Conservation (phyloP, 495 filamentous ascomycete genomes). For the Niebla homalea region DNA sequence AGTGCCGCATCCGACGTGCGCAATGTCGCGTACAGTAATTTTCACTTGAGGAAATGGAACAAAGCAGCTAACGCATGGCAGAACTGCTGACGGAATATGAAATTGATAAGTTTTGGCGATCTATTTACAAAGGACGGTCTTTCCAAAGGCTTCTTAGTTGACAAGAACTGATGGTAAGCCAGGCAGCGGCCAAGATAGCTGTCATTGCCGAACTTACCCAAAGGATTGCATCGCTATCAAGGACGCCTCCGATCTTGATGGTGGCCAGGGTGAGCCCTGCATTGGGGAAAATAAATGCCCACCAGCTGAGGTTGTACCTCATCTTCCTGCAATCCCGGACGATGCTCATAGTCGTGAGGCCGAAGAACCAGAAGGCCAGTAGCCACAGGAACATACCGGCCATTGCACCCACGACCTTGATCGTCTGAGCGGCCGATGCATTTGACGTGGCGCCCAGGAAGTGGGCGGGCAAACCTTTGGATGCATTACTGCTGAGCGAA, state of each 20-base stretch:
- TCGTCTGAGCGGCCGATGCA: slow-evolving; percentile 21
- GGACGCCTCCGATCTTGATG: slow-evolving; percentile 30
- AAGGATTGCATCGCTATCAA: slow-evolving; percentile 27
- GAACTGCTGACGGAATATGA: no score
- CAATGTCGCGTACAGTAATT: no score
- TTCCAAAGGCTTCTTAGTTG: no score
- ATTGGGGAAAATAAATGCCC: slow-evolving; percentile 39
- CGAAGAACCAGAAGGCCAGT: slow-evolving; percentile 61
- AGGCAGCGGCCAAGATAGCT: no score
- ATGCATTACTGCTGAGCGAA: slow-evolving; percentile 40
- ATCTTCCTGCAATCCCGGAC: slow-evolving; percentile 37
- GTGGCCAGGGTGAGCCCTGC: slow-evolving; percentile 34
- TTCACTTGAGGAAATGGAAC: no score
- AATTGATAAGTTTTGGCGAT: no score
- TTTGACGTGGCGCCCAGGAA: slow-evolving; percentile 21
- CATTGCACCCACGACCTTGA: slow-evolving; percentile 37
- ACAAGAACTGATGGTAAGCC: no score
- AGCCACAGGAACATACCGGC: slow-evolving; percentile 54
- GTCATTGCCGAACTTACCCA: slow-evolving; percentile 2
- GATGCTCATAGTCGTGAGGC: slow-evolving; percentile 40
- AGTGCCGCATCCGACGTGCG: no score
- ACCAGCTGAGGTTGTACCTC: slow-evolving; percentile 35
- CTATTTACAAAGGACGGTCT: no score
- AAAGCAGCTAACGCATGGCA: no score
- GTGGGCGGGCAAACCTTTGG: slow-evolving; percentile 19